Evolutionary conservation across 805 yeast genomes (phyloP), one percentile per base, ranked within the genome.

Genomic region (Candida incommunis): DNA sequence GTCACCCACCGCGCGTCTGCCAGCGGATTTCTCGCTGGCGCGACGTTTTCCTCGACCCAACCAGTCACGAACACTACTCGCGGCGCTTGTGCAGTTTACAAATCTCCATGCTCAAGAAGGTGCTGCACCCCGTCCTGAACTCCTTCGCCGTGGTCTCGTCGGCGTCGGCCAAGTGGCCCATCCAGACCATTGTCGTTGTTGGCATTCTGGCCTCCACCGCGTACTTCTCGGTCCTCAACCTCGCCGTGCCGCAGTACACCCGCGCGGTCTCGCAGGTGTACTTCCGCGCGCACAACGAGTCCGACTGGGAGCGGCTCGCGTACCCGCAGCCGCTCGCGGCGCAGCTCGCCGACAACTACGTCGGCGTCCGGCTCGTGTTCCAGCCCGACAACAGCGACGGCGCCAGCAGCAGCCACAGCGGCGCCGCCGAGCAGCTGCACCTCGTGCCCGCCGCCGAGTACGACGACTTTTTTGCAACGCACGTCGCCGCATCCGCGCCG

Each of bases 141-240:
- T 27, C 41, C 23, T 54, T 77, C 44, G 81, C 83, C 41, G 67
- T 66, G 47, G 46, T 66, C 29, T 71, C 76, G 11, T 65, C 61
- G 47, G 60, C 71, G 21, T 76, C 90, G 44, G 92, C 95, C 13
- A 74, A 75, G 48, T 74, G 79, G 57, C 98, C 98, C 16, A 84
- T 90, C 52, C 97, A 88, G 63, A 74, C 86, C 45, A 78, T 88
- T 44, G 76, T 86, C 41, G 56, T 76, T 46, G 74, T 86, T 3
- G 71, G 90, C 13, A 64, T 87, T 42, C 60, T 85, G 35, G 92
- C 94, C 2, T 80, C 95, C 2, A 65, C 83, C 44, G 81, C 90
- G 5, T 90, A 88, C 60, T 69, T 88, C 47, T 73, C 88, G 2
- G 73, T 60, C 50, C 64, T 75, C 47, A 67, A 65, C 52, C 54